These are phyloP conservation scores for Kuraishia borneana DNA, from an alignment of 805 yeast species.

Conservation along the genomic window DNA sequence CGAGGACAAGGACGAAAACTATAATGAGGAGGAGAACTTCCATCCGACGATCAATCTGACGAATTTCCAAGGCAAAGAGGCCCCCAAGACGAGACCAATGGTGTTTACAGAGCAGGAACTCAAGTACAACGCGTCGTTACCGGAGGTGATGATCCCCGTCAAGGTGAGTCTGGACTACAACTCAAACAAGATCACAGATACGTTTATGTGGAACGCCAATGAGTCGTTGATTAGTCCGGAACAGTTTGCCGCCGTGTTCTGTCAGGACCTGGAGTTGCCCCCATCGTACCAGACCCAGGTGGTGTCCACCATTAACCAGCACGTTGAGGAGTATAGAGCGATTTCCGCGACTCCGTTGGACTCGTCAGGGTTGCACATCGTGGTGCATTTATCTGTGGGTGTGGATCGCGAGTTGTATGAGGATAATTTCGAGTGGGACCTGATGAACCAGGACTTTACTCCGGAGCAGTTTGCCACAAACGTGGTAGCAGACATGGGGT, in stretches of 20 bases:
- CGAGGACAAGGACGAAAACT: slow-evolving; percentile 13
- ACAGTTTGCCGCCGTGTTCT: slow-evolving; percentile 61
- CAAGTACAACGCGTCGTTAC: slow-evolving; percentile 21
- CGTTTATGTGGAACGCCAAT: slow-evolving; percentile 64
- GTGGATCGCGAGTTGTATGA: slow-evolving; percentile 76
- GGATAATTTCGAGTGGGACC: slow-evolving; percentile 93
- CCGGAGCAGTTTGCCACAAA: slow-evolving; percentile 80
- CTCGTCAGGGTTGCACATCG: slow-evolving; percentile 51
- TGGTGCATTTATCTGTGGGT: slow-evolving; percentile 72
- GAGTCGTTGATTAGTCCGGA: slow-evolving; percentile 63
- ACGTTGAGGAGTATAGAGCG: slow-evolving; percentile 64
- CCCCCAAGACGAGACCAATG: slow-evolving; percentile 24
- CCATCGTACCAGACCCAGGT: slow-evolving; percentile 50
- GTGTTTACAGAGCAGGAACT: slow-evolving; percentile 21
- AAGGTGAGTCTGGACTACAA: slow-evolving; percentile 51
- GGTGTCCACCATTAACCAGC: slow-evolving; percentile 62
- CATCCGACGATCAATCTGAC: slow-evolving; percentile 5
- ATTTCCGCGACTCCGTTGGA: slow-evolving; percentile 57
- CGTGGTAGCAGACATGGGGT: slow-evolving; percentile 77
- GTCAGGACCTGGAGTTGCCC: slow-evolving; percentile 78
- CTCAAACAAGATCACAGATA: slow-evolving; percentile 44
- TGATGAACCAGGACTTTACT: slow-evolving; percentile 38
- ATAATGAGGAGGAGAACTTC: slow-evolving; percentile 28
- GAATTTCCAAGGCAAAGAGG: slow-evolving; percentile 26
- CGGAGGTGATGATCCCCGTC: slow-evolving; percentile 51